Base-by-base conservation (phyloP, 2,329 filamentous ascomycete species). In the Juglanconis juglandina region DNA sequence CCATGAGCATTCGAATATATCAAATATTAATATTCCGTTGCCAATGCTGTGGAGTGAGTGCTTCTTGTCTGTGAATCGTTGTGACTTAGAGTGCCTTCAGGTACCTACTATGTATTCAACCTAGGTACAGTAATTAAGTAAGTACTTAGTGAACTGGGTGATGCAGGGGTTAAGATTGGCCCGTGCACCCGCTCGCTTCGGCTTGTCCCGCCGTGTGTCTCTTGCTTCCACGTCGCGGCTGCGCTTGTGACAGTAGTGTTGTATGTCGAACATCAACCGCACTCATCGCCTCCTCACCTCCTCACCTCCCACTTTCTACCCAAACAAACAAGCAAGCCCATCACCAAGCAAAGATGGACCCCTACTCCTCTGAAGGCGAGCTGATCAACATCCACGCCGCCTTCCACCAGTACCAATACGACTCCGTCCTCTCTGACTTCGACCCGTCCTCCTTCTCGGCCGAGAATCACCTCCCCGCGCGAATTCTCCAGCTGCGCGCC, bases 401-500 rank as follows among this genome's bases (percentile, higher is more conserved):
- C 76, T 89, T 89, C 77, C 83, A 88, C 74, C 85, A 88, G 75
- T 92, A 91, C 72, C 93, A 96, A 80, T 96, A 91, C 82, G 84
- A 91, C 71, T 82, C 88, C 71, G 93, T 96, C 65, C 76, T 96
- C 75, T 89, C 95, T 78, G 61, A 63, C 54, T 96, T 92, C 77
- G 89, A 96, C 75, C 89, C 87, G 48, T 87, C 89, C 5, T 81
- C 87, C 62, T 89, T 98, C 71, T 95, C 91, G 49, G 68, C 87
- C 65, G 86, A 89, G 69, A 97, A 97, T 77, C 81, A 82, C 51
- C 81, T 92, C 13, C 86, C 91, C 47, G 90, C 91, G 46, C 87
- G 87, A 61, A 79, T 96, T 49, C 85, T 98, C 59, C 82, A 89
- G 72, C 86, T 94, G 65, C 91, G 95, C 72, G 87, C 94, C 48